Evolutionary conservation across 176 grass and related monocot genomes (phyloP), one percentile per base, ranked within the genome.

Genomic region (Carex cristatella): DNA sequence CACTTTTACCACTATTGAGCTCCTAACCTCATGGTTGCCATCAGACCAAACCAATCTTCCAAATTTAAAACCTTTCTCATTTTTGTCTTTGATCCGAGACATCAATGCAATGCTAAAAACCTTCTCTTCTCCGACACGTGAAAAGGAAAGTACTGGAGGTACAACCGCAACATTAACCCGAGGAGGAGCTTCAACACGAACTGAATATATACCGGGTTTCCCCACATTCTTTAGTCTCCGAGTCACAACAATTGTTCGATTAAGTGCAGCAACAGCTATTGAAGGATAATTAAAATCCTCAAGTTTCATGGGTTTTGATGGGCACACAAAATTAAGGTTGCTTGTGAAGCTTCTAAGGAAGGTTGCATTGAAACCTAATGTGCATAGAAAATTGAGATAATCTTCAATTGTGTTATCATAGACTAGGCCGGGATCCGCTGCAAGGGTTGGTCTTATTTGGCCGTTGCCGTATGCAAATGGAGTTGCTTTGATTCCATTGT

Each of bases 231-330:
- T 97, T 61, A 97, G 14, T 35, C 83, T 84, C 11, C 94, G 82
- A 58, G 82, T 60, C 27, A 97, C 19, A 15, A 89, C 89, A 67
- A 85, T 46, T 13, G 72, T 48, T 30, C 23, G 60, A 28, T 79
- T 83, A 14, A 97, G 70, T 40, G 61, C 18, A 4, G 90, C 72
- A 4, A 87, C 81, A 0, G 85, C 11, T 65, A 97, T 97, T 61
- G 94, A 91, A 13, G 94, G 94, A 85, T 97, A 97, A 89, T 97
- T 97, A 68, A 97, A 72, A 83, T 94, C 84, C 89, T 97, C 92
- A 13, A 84, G 5, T 2, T 10, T 80, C 33, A 84, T 79, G 0
- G 70, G 2, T 42, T 55, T 33, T 27, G 81, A 56, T 11, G 94
- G 94, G 86, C 92, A 97, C 0, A 1, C 5, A 78, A 90, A 94